Conservation (phyloP, 2,329 filamentous ascomycete species). For the Fusarium anthophilum region DNA sequence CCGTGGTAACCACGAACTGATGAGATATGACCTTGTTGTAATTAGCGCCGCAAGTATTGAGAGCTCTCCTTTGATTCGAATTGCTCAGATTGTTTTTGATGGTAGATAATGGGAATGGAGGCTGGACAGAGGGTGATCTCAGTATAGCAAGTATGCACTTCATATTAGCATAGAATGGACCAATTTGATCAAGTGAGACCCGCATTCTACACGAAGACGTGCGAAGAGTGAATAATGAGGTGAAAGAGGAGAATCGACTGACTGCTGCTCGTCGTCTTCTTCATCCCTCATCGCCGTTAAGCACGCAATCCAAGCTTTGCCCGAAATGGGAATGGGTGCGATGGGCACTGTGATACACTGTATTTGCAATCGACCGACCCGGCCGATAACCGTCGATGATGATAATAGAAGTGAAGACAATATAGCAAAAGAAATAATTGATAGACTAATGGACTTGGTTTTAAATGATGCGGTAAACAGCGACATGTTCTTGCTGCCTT, state of each 20-base stretch:
- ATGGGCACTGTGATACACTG: constrained; percentile 12
- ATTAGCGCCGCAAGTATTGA: constrained; percentile 26
- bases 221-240: constrained; percentile 22
- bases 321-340: constrained; percentile 7
- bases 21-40: constrained; percentile 34
- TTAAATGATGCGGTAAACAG: no score
- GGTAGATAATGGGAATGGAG: neutral
- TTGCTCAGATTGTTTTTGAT: constrained; percentile 10
- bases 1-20: constrained; percentile 13
- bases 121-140: neutral
- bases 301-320: constrained; percentile 35
- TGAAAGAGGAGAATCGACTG: constrained; percentile 27
- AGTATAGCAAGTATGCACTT: constrained; percentile 10
- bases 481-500: neutral
- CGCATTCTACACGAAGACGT: constrained; percentile 23
- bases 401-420: neutral
- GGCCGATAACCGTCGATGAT: constrained; percentile 13
- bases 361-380: constrained; percentile 22
- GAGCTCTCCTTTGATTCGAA: constrained; percentile 3
- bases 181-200: constrained; percentile 23
- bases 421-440: neutral
- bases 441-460: neutral
- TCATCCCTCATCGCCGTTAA: constrained; percentile 9
- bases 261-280: constrained; percentile 14
- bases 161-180: constrained; percentile 33